Conservation (phyloP, 164 flowering plant species). For the grape (Vitis vinifera) region ASM3070453v1 NC_081821.1:9960001-9960500, state of each 20-base stretch:
- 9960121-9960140: constrained; percentile 24
- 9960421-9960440: not conserved
- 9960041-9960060: constrained; percentile 48
- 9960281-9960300: constrained; percentile 34
- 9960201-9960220: constrained; percentile 4
- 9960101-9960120: constrained; percentile 20
- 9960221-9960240: constrained; percentile 28
- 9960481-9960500: too few relatives aligned
- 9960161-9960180: constrained; percentile 8
- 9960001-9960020: too few relatives aligned
- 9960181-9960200: constrained; percentile 18
- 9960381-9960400: constrained; percentile 35
- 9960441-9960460: too few relatives aligned
- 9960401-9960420: constrained; percentile 32
- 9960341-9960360: constrained; percentile 23
- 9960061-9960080: constrained; percentile 2
- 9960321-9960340: constrained; percentile 14
- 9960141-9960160: constrained; percentile 22
- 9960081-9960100: constrained; percentile 18
- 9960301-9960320: constrained; percentile 24
- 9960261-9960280: constrained; percentile 28
- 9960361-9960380: constrained; percentile 27
- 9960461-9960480: too few relatives aligned
- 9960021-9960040: constrained; percentile 17
- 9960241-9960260: constrained; percentile 18